Evolutionary conservation across 2,329 filamentous ascomycete genomes (phyloP).

Genomic region (Fusarium austroafricanum): DNA sequence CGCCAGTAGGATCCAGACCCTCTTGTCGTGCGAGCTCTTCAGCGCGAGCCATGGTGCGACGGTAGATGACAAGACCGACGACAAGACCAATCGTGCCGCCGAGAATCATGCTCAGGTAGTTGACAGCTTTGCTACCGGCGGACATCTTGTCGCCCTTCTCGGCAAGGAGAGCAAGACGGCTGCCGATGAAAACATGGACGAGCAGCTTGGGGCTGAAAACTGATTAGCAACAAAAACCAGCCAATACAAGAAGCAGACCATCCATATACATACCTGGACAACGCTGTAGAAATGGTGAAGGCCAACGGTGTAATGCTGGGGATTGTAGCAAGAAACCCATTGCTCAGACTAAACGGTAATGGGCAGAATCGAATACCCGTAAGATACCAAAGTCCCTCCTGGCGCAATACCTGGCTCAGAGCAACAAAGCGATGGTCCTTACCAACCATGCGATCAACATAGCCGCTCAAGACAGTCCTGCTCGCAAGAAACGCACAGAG

Average conservation of each 20-base stretch:
- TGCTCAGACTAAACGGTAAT: slow-evolving; percentile 90
- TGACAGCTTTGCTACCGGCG: slow-evolving; percentile 78
- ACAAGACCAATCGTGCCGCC: slow-evolving; percentile 76
- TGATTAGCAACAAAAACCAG: slow-evolving; percentile 8
- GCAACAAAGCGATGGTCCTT: slow-evolving; percentile 89
- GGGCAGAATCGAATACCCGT: slow-evolving; percentile 94
- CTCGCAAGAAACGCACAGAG: slow-evolving; percentile 83
- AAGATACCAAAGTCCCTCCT: slow-evolving; percentile 88
- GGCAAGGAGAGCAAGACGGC: slow-evolving; percentile 83
- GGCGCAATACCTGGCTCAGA: slow-evolving; percentile 85
- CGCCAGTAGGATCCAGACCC: slow-evolving; percentile 41
- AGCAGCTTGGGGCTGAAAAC: slow-evolving; percentile 80
- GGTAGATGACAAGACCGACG: slow-evolving; percentile 89
- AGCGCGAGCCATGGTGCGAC: slow-evolving; percentile 72
- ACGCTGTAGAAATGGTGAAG: slow-evolving; percentile 84
- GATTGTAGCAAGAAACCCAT: slow-evolving; percentile 94
- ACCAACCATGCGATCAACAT: slow-evolving; percentile 84
- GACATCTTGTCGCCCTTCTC: slow-evolving; percentile 88
- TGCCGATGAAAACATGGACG: slow-evolving; percentile 92
- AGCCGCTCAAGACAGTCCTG: slow-evolving; percentile 79
- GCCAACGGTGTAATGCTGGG: slow-evolving; percentile 82
- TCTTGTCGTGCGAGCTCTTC: slow-evolving; percentile 66
- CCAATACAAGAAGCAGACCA: neutral
- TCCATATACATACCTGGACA: slow-evolving; percentile 66
- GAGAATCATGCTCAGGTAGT: slow-evolving; percentile 83